phyloP scores from a whole-genome alignment of 768 basidiomycete genomes.

The Rhodotorula graminis region DNA sequence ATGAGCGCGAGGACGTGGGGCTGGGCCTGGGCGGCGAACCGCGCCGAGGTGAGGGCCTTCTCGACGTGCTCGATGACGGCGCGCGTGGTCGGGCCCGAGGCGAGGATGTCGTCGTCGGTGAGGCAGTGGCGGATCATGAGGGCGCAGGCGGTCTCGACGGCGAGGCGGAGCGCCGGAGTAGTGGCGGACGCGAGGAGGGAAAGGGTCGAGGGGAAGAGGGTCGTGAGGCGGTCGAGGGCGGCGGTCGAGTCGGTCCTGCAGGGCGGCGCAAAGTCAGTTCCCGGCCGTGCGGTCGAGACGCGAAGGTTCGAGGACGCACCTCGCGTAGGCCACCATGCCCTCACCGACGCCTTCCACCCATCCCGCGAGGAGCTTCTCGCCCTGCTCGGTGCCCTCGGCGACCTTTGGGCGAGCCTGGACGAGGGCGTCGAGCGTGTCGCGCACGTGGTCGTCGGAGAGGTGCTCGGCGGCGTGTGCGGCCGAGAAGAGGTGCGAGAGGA shows the following conservation, averaged over 20 bases:
- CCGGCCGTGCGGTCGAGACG: neutral
- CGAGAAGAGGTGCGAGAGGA: conserved; percentile 73
- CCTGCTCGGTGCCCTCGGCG: conserved; percentile 51
- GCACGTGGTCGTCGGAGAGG: conserved; percentile 47
- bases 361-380: conserved; percentile 62
- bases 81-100: conserved; percentile 46
- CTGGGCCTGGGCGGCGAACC: conserved; percentile 63
- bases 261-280: no score
- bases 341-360: conserved; percentile 76
- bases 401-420: conserved; percentile 52
- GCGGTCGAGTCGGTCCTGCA: conserved; percentile 12
- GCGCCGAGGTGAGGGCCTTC: conserved; percentile 66
- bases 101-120: conserved; percentile 58
- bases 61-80: conserved; percentile 62
- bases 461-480: conserved; percentile 42
- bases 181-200: conserved; percentile 23
- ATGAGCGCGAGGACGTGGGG: conserved; percentile 72
- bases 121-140: conserved; percentile 66
- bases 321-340: conserved; percentile 62
- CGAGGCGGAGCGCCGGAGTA: conserved; percentile 31
- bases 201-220: conserved; percentile 28
- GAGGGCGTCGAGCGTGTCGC: conserved; percentile 61
- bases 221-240: conserved; percentile 18
- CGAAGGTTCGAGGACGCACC: conserved; percentile 6
- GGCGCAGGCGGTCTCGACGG: conserved; percentile 56